phyloP scores from a whole-genome alignment of 495 filamentous ascomycete species.

The Penicillium antarcticum region DNA sequence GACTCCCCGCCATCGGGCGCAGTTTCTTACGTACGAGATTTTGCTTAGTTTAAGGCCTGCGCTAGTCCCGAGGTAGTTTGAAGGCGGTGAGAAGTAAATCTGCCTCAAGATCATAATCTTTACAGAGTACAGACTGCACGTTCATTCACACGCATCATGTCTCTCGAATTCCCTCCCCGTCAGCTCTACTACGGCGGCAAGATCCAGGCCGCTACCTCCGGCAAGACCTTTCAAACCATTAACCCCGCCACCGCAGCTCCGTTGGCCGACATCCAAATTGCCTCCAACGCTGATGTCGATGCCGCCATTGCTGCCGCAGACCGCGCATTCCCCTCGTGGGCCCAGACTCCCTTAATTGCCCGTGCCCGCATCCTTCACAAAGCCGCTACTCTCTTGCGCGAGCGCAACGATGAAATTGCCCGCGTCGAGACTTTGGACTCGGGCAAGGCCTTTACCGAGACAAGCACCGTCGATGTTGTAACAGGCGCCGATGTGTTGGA shows the following conservation, averaged over 20 bases:
- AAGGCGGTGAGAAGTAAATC: slow-evolving; percentile 1
- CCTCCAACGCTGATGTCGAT: slow-evolving; percentile 62
- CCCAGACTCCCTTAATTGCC: slow-evolving; percentile 57
- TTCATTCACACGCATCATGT: slow-evolving; percentile 28
- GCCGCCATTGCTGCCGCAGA: slow-evolving; percentile 60
- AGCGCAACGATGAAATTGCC: slow-evolving; percentile 68
- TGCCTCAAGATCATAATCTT: background rate
- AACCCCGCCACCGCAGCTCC: slow-evolving; percentile 65
- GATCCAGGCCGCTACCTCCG: slow-evolving; percentile 53
- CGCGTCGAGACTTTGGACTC: slow-evolving; percentile 68
- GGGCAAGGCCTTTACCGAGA: slow-evolving; percentile 72
- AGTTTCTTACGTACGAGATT: too few species aligned
- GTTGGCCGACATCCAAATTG: slow-evolving; percentile 60
- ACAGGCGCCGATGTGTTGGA: slow-evolving; percentile 76
- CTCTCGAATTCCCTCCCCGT: slow-evolving; percentile 42
- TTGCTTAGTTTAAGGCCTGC: too few species aligned
- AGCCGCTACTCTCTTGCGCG: slow-evolving; percentile 62
- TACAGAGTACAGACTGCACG: too few species aligned
- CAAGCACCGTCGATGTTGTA: slow-evolving; percentile 68
- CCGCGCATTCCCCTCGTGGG: slow-evolving; percentile 64
- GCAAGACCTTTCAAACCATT: slow-evolving; percentile 60
- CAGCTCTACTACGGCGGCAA: slow-evolving; percentile 69
- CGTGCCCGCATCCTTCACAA: slow-evolving; percentile 69
- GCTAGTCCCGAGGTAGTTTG: too few species aligned
- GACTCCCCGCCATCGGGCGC: background rate